Percentiles rank a stretch among this genome's conserved stretches.
phyloP scores from a whole-genome alignment of 140 eudicot genomes.

The Senecio squalidus region DNA sequence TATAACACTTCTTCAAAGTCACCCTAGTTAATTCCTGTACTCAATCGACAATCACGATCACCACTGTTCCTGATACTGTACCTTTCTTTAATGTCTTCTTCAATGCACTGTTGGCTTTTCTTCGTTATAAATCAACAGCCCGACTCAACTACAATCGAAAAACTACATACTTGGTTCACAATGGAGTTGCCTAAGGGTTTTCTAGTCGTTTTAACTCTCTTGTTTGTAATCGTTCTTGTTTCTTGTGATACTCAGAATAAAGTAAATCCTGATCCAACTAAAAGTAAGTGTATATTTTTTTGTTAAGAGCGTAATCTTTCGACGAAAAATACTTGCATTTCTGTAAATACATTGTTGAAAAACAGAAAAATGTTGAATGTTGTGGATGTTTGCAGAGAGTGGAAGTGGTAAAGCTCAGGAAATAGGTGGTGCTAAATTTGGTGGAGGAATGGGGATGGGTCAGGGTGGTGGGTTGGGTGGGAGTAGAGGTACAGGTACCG shows the following conservation, averaged over 20 bases:
- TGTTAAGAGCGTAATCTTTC: no score
- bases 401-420: slow-evolving; percentile 2
- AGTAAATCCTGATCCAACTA: slow-evolving; percentile 15
- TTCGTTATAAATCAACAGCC: slow-evolving; percentile 11
- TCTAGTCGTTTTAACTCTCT: slow-evolving; percentile 15
- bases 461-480: slow-evolving; percentile 26
- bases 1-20: slow-evolving; percentile 29
- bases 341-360: no score
- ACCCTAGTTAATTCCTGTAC: slow-evolving; percentile 16
- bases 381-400: slow-evolving; percentile 24
- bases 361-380: no score
- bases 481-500: slow-evolving; percentile 7
- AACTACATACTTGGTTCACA: background rate
- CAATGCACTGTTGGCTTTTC: slow-evolving; percentile 23
- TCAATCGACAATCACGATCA: background rate
- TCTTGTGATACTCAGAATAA: slow-evolving; percentile 17
- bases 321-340: no score
- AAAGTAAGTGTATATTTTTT: no score
- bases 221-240: slow-evolving; percentile 18
- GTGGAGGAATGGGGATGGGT: slow-evolving; percentile 31
- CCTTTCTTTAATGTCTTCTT: slow-evolving; percentile 28
- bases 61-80: slow-evolving; percentile 28
- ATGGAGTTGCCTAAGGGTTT: slow-evolving; percentile 11
- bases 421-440: slow-evolving; percentile 19
- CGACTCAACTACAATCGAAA: background rate